A percentile compares a stretch with the other conserved stretches of the same genome.
Evolutionary conservation across 1,139 yeast genomes (phyloP).

Genomic region (Geotrichum restrictum): DNA sequence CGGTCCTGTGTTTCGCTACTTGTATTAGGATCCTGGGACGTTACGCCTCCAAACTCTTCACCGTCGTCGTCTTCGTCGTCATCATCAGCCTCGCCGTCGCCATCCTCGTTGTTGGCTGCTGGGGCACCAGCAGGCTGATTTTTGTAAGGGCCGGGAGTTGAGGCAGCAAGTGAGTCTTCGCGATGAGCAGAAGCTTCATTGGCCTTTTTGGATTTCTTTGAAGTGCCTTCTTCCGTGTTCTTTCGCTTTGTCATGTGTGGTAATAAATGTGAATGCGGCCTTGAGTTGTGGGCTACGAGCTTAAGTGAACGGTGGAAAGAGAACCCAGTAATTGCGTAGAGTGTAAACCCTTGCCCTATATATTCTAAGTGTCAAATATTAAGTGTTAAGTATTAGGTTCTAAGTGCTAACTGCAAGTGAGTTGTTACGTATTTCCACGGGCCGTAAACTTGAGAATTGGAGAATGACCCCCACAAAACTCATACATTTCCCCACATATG

Average conservation of each 20-base stretch:
- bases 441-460: too few species aligned
- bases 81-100: slow-evolving; percentile 37
- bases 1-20: slow-evolving; percentile 19
- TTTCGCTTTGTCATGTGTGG: neutral
- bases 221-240: neutral
- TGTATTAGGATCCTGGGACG: slow-evolving; percentile 19
- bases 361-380: too few species aligned
- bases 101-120: slow-evolving; percentile 14
- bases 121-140: neutral
- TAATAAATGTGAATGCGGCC: too few species aligned
- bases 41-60: slow-evolving; percentile 19
- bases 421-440: too few species aligned
- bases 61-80: slow-evolving; percentile 38
- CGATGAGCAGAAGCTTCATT: neutral
- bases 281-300: too few species aligned
- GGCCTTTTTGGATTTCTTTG: slow-evolving; percentile 1
- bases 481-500: neutral
- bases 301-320: neutral
- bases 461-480: too few species aligned
- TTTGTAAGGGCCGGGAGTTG: slow-evolving; percentile 2
- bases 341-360: neutral
- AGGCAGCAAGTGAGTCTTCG: neutral
- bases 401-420: too few species aligned
- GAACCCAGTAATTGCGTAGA: neutral
- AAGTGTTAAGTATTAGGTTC: too few species aligned